phyloP scores from a whole-genome alignment of 805 yeast species.

The Saccharomycopsis javanensis region DNA sequence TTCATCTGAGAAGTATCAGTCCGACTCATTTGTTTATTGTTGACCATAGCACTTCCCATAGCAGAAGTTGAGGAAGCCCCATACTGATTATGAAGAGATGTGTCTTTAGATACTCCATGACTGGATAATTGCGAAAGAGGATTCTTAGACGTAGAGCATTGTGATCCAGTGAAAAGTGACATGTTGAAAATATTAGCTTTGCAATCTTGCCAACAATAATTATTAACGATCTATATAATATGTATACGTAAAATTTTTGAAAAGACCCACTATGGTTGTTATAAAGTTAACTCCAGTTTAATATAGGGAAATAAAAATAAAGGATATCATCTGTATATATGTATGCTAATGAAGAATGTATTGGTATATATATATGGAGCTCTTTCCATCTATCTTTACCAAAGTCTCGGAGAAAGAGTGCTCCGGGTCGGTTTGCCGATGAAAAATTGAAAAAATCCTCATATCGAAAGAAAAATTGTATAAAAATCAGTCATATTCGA shows the following conservation, averaged over 20 bases:
- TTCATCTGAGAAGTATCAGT: slow-evolving; percentile 27
- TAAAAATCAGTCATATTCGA: background rate
- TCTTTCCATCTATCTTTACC: no score
- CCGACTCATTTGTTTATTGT: slow-evolving; percentile 22
- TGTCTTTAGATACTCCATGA: slow-evolving; percentile 8
- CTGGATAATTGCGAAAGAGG: slow-evolving; percentile 16
- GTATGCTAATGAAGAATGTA: no score
- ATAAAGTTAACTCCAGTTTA: no score
- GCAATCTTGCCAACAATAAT: no score
- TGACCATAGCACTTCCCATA: slow-evolving; percentile 4
- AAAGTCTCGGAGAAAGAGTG: background rate
- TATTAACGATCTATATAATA: no score
- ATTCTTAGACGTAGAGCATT: slow-evolving; percentile 18
- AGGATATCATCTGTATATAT: no score
- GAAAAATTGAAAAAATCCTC: background rate
- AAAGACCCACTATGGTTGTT: no score
- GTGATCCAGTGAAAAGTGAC: slow-evolving; percentile 12
- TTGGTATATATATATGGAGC: no score
- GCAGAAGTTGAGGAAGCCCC: background rate
- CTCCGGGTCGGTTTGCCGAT: background rate
- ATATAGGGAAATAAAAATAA: no score
- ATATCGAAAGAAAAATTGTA: background rate
- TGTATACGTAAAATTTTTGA: no score
- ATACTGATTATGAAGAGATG: slow-evolving; percentile 8
- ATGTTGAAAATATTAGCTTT: background rate